Evolutionary conservation across 2,329 filamentous ascomycete genomes (phyloP), one percentile per base, ranked within the genome.

Genomic region (Zalaria sp.): DNA sequence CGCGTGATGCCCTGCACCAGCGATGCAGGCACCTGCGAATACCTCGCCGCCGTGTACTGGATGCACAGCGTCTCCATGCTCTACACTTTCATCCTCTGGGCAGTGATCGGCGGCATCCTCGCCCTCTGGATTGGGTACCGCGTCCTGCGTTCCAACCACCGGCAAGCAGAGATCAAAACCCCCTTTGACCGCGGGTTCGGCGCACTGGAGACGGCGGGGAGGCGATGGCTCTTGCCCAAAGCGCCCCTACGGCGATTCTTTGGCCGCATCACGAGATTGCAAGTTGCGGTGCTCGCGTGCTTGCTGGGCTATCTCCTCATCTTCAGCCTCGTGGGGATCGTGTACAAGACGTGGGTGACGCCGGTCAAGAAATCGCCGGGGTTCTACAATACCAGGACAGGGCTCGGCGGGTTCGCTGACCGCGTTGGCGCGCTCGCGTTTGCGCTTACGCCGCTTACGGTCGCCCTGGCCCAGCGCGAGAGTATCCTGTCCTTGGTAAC

Each of bases 381-480:
- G 27, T 54, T 77, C 1, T 69, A 73, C 60, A 83, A 81, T 56
- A 83, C 71, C 0, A 72, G 82, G 5, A 75, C 71, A 4, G 71
- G 72, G 3, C 63, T 87, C 0, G 81, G 81, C 0, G 75, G 78
- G 0, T 86, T 74, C 65, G 67, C 76, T 0, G 77, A 87, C 54
- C 73, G 83, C 10, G 56, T 86, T 3, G 83, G 83, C 5, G 69
- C 79, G 2, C 58, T 87, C 0, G 81, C 83, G 1, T 87, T 82
- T 51, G 83, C 81, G 0, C 67, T 87, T 6, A 85, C 81, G 0
- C 82, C 82, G 0, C 65, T 87, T 0, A 78, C 78, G 0, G 62
- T 87, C 27, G 59, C 83, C 38, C 67, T 87, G 8, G 69, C 73
- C n/a, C 78, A 68, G 43, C 71, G 82, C 34, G 82, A 87, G 55